Evolutionary conservation across 495 filamentous ascomycete species (phyloP), one percentile per base, ranked within the genome.

Genomic region (Talaromyces nanjingensis): DNA sequence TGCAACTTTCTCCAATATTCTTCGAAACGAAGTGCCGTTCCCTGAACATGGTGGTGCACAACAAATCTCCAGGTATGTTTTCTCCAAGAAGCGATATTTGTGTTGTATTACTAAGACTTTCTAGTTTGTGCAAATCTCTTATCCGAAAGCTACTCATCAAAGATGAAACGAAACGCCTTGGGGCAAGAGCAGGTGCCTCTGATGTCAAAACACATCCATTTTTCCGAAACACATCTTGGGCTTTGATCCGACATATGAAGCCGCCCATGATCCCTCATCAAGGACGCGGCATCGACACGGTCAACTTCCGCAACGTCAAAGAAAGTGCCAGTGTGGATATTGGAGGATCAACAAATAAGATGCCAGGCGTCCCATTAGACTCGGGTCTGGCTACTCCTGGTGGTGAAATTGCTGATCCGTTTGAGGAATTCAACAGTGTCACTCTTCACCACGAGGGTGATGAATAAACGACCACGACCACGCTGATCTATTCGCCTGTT

Each of bases 351-450:
- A 78, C 85, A 12, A 83, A 79, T 66, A 82, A 76, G 67, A 74
- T 84, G 70, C 89, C 88, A 69, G 92, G 92, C 4, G 91, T 96
- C 31, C 91, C 91, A 9, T 77, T 97, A 66, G 91, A 96, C 68
- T 91, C 87, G 24, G 91, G 91, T 8, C 76, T 94, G 33, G 87
- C 88, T 3, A 97, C 93, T 31, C 92, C 94, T 9, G 91, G 88
- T 39, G 89, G 82, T 39, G 93, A 96, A 71, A 74, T 87, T 63
- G 83, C 85, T n/a, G 94, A 98, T 83, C 94, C 94, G 12, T 98
- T 98, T 71, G 91, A 96, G 74, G 96, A 98, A 72, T 98, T 98
- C 73, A 98, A 98, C 76, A 96, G 91, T 69, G 94, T 98, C 34
- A 98, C 94, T 65, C 84, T 98, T 63, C 93, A 97, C 75, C 94